phyloP scores from a whole-genome alignment of 1,139 yeast genomes.

The Wickerhamiella infanticola region DNA sequence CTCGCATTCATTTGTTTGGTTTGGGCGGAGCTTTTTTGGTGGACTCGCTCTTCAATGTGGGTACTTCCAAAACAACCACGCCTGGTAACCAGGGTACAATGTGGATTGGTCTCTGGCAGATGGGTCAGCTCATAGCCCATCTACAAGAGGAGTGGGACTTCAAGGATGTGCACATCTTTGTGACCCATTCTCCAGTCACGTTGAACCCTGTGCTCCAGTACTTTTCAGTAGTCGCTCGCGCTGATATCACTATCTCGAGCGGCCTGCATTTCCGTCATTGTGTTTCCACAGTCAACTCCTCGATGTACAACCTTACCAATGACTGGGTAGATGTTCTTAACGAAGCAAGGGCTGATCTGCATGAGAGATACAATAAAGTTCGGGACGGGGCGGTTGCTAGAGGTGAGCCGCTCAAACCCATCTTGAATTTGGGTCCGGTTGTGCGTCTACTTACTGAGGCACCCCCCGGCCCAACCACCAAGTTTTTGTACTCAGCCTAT shows the following conservation, averaged over 20 bases:
- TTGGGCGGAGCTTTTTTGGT: slow-evolving; percentile 57
- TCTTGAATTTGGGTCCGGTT: not conserved
- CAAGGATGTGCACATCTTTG: slow-evolving; percentile 41
- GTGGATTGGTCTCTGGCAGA: slow-evolving; percentile 59
- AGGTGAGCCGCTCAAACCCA: not conserved
- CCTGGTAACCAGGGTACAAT: slow-evolving; percentile 63
- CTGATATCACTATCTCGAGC: slow-evolving; percentile 58
- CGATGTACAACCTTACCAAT: slow-evolving; percentile 4
- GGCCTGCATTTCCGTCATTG: slow-evolving; percentile 62
- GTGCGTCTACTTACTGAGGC: not conserved
- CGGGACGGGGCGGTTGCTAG: not conserved
- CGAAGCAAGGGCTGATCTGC: slow-evolving; percentile 42
- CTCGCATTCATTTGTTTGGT: slow-evolving; percentile 42
- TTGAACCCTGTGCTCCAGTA: slow-evolving; percentile 55
- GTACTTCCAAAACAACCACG: slow-evolving; percentile 30
- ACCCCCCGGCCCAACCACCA: not conserved
- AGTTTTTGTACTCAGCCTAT: slow-evolving; percentile 20
- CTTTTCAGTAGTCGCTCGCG: slow-evolving; percentile 48
- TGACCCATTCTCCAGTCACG: slow-evolving; percentile 54
- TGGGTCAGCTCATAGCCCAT: slow-evolving; percentile 46
- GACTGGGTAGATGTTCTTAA: slow-evolving; percentile 31
- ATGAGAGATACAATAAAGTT: not conserved
- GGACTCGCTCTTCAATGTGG: slow-evolving; percentile 57
- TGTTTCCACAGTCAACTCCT: slow-evolving; percentile 51
- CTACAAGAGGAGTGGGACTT: slow-evolving; percentile 26